phyloP scores from a whole-genome alignment of 352 stramenopile genomes.

The Peronospora tabacina region DNA sequence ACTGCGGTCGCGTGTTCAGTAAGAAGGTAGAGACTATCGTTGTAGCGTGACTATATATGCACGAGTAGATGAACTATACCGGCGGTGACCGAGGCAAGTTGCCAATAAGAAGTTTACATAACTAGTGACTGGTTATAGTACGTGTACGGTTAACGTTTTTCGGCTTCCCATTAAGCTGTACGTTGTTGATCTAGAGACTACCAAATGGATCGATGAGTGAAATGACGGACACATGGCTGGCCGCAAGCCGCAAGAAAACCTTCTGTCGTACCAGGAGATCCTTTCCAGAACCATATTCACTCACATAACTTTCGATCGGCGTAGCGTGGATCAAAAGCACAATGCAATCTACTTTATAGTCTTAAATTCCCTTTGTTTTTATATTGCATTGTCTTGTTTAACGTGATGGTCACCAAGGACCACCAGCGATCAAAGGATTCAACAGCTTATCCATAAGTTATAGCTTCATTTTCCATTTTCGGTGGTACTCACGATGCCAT shows the following conservation, averaged over 20 bases:
- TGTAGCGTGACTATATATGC: conserved; percentile 1
- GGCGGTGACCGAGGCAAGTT: conserved; percentile 18
- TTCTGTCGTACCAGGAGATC: conserved; percentile 12
- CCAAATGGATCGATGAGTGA: conserved; percentile 18
- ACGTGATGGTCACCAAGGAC: no score
- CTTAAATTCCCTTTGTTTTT: no score
- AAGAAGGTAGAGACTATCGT: no score
- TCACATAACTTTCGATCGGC: neutral
- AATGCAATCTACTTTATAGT: no score
- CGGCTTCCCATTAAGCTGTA: conserved; percentile 21
- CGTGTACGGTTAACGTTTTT: conserved; percentile 15
- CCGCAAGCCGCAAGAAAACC: conserved; percentile 12
- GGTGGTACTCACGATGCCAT: conserved; percentile 7
- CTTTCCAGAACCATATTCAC: conserved; percentile 1
- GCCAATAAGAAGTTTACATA: conserved; percentile 16
- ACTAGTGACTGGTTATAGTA: conserved; percentile 7
- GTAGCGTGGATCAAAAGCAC: neutral
- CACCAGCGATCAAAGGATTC: no score
- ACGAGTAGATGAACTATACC: conserved; percentile 19
- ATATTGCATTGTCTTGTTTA: no score
- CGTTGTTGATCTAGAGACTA: conserved; percentile 15
- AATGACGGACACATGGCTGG: conserved; percentile 12
- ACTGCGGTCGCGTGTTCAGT: conserved; percentile 8
- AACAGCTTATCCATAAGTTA: no score
- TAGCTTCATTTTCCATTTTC: neutral